phyloP scores from a whole-genome alignment of 495 filamentous ascomycete genomes.

The Xylaria intraflava region DNA sequence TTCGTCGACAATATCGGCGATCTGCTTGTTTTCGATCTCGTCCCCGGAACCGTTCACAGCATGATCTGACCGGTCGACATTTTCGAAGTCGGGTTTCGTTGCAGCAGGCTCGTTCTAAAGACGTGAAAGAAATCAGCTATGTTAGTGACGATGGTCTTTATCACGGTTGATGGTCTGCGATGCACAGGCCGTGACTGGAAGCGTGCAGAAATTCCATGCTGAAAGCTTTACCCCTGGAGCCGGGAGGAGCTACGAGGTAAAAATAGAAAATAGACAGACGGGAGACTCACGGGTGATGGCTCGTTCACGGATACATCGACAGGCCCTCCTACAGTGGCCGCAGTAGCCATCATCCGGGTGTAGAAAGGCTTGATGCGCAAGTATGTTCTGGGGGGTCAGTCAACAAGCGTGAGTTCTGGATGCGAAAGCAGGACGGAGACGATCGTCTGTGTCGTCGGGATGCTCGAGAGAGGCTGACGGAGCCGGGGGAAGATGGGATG shows the following conservation, averaged over 20 bases:
- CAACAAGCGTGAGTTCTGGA: conserved; percentile 2
- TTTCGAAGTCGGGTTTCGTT: conserved; percentile 28
- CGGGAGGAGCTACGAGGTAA: no score
- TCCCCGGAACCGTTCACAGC: conserved; percentile 42
- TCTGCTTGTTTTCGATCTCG: conserved; percentile 44
- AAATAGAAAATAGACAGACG: neutral
- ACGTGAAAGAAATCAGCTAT: conserved; percentile 11
- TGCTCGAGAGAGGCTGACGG: conserved; percentile 4
- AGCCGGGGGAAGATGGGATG: conserved; percentile 12
- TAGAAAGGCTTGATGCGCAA: conserved; percentile 19
- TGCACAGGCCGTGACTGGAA: neutral
- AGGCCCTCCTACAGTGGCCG: conserved; percentile 45
- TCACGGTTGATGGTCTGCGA: neutral
- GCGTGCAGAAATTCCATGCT: neutral
- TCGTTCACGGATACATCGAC: conserved; percentile 32
- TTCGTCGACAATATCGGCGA: conserved; percentile 46
- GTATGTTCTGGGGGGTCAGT: conserved; percentile 11
- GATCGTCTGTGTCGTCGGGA: conserved; percentile 8
- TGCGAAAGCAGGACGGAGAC: conserved; percentile 2
- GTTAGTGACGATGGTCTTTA: conserved; percentile 11
- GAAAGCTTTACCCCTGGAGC: no score
- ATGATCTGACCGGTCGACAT: conserved; percentile 37
- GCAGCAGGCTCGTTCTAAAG: conserved; percentile 20
- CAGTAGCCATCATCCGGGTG: conserved; percentile 53
- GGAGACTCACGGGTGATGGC: conserved; percentile 11